Conservation (phyloP, 2,329 filamentous ascomycete species). For the Pyrenochaeta sp. region DNA sequence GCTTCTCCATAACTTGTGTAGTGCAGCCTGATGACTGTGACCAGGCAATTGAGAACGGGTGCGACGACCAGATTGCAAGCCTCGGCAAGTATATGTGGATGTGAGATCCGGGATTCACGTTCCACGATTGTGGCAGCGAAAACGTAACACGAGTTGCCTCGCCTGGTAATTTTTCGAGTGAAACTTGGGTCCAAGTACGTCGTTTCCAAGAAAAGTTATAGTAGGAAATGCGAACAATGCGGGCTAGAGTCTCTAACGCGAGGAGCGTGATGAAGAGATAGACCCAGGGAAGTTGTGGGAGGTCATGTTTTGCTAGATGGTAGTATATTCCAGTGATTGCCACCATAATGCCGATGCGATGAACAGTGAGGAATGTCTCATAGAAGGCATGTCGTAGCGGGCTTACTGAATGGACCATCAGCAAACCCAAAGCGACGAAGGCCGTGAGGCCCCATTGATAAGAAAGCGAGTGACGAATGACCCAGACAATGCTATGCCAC, state of each 20-base stretch:
- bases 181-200: constrained; percentile 63
- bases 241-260: constrained; percentile 66
- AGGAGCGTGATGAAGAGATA: constrained; percentile 69
- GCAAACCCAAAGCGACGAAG: constrained; percentile 65
- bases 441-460: constrained; percentile 67
- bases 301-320: constrained; percentile 62
- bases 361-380: constrained; percentile 75
- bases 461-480: constrained; percentile 54
- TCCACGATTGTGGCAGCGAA: constrained; percentile 74
- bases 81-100: constrained; percentile 78
- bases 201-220: constrained; percentile 70
- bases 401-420: constrained; percentile 72
- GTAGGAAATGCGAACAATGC: constrained; percentile 67
- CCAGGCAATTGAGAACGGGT: constrained; percentile 81
- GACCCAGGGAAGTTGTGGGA: constrained; percentile 68
- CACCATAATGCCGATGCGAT: constrained; percentile 69
- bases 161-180: constrained; percentile 74
- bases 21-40: constrained; percentile 62
- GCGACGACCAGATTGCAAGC: constrained; percentile 73
- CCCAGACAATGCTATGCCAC: constrained; percentile 26
- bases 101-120: constrained; percentile 74
- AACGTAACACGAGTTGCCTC: constrained; percentile 76
- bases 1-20: constrained; percentile 7
- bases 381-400: constrained; percentile 79
- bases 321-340: constrained; percentile 70